Base-by-base conservation (phyloP, 139 green algal species). In the Volvox reticuliferus region DNA sequence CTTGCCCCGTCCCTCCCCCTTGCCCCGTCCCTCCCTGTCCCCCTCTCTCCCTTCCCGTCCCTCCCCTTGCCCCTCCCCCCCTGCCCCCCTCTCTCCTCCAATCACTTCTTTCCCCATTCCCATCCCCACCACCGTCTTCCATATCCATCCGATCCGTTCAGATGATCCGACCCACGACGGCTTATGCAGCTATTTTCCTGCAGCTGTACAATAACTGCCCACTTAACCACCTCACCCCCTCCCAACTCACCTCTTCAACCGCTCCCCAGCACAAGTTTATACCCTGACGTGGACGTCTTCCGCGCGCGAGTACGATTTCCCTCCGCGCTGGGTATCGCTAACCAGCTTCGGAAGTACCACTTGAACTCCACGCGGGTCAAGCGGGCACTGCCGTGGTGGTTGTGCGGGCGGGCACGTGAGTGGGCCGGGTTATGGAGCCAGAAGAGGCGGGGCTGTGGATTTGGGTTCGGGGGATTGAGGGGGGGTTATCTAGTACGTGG, bases 281-380 rank as follows among this genome's bases (percentile, higher is more conserved):
- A 84, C 50, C 86, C 86, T 18, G 86, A 90, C 86, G 44, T 90
- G 71, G 86, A 50, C 12, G 44, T 83, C 5, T 90, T 84, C 73
- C 44, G 20, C 2, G 12, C 18, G 5, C 86, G 86, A 2, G 55
- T 90, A 6, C 86, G 86, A 13, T 55, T 90, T 30, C 22, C 73
- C 50, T 84, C 71, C 14, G 86, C 50, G 0, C 69, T 90, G 71
- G 86, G 86, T 24, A 68, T 90, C 26, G 86, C 86, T n/a, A 90
- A 90, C 86, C 86, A 90, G 86, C 86, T 90, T n/a, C 71, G 73
- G 9, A 21, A 24, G 2, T 84, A 90, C n/a, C 73, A 84, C 86
- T 20, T 63, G 20, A 90, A 90, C 73, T 61, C 33, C 86, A 90
- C 71, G 0, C 71, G 86, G 14, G 30, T 83, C 12, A n/a, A 30